Evolutionary conservation across 768 basidiomycete species (phyloP).

Genomic region (Trametes maxima): DNA sequence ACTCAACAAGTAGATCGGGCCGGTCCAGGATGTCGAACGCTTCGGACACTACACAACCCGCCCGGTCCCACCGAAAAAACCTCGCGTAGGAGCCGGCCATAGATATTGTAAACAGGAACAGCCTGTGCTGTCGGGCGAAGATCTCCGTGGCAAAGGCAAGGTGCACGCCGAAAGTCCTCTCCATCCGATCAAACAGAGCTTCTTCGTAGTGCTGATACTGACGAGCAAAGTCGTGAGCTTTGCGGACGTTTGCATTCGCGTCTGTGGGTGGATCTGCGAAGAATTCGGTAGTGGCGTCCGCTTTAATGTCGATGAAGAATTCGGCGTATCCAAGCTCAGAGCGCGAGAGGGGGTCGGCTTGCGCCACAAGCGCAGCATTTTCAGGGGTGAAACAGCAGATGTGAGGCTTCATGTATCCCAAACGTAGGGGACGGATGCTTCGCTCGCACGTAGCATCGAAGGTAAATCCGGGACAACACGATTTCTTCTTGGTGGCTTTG

Average conservation of each 20-base stretch:
- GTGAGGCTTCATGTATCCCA: slow-evolving; percentile 3
- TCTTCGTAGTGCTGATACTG: neutral
- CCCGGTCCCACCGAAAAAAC: slow-evolving; percentile 37
- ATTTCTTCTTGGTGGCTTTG: neutral
- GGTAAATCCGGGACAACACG: slow-evolving; percentile 9
- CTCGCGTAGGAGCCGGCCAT: slow-evolving; percentile 31
- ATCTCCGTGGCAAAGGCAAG: neutral
- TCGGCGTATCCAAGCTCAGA: slow-evolving; percentile 15
- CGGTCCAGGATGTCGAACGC: slow-evolving; percentile 30
- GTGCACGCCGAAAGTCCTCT: neutral
- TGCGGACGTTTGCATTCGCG: neutral
- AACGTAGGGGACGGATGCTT: neutral
- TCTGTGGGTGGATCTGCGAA: slow-evolving; percentile 5
- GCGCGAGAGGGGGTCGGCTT: neutral
- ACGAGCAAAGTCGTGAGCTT: neutral
- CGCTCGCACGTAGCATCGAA: neutral
- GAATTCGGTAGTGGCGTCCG: slow-evolving; percentile 2
- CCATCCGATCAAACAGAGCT: neutral
- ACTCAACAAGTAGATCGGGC: slow-evolving; percentile 29
- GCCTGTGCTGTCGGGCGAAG: slow-evolving; percentile 33
- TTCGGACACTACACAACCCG: slow-evolving; percentile 34
- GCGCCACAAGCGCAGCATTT: neutral
- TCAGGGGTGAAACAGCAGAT: slow-evolving; percentile 11
- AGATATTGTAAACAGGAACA: slow-evolving; percentile 31
- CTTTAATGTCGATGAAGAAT: slow-evolving; percentile 18